Evolutionary conservation across 345 rosid genomes (phyloP).

Genomic region (Boechera retrofracta): DNA sequence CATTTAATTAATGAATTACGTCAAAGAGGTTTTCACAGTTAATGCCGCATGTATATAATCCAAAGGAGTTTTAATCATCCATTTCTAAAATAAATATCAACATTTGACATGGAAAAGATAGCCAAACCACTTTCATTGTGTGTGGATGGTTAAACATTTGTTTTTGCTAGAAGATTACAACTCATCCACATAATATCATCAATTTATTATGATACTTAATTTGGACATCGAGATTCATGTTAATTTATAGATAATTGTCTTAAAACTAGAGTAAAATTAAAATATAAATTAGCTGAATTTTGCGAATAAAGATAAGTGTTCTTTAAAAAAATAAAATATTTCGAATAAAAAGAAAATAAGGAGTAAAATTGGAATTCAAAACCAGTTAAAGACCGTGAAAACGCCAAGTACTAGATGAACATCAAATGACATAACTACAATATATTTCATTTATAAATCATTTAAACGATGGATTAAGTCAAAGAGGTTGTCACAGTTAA

Average conservation of each 20-base stretch:
- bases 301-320: too few species aligned
- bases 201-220: neutral
- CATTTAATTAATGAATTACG: neutral
- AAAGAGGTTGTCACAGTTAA: constrained; percentile 2
- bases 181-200: neutral
- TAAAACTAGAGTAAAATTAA: neutral
- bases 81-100: neutral
- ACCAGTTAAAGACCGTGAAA: too few species aligned
- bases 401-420: neutral
- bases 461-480: neutral
- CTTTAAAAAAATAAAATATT: too few species aligned
- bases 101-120: neutral
- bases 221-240: neutral
- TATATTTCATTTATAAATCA: neutral
- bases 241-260: neutral
- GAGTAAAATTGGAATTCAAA: too few species aligned
- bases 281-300: neutral
- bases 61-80: neutral
- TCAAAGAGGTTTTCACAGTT: constrained; percentile 5
- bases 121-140: neutral
- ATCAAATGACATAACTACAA: neutral
- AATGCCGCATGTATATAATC: neutral
- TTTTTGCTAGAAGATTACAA: neutral
- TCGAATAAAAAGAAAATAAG: too few species aligned
- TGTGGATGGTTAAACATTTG: neutral